phyloP scores from a whole-genome alignment of 176 grass and related monocot genomes.

The Tillandsia leiboldiana region DNA sequence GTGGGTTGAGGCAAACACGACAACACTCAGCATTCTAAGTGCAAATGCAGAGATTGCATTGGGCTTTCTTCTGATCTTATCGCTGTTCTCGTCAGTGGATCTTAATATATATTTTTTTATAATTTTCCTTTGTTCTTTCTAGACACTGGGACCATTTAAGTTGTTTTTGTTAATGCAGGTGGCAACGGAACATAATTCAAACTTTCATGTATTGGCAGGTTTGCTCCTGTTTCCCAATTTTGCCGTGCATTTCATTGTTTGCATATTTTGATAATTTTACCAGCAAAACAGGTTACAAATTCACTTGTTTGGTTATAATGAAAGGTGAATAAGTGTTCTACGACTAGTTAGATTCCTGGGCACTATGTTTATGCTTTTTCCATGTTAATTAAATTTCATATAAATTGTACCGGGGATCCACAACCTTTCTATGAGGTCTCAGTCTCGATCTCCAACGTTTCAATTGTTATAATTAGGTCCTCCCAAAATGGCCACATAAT shows the following conservation, averaged over 20 bases:
- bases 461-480: too few species aligned
- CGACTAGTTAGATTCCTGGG: too few species aligned
- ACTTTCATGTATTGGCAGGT: conserved; percentile 99
- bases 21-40: conserved; percentile 55
- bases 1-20: conserved; percentile 68
- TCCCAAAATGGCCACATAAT: too few species aligned
- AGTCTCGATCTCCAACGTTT: too few species aligned
- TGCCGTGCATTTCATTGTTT: background rate
- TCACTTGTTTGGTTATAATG: background rate
- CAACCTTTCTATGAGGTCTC: too few species aligned
- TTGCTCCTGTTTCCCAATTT: conserved; percentile 14
- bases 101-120: conserved; percentile 16
- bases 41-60: conserved; percentile 83
- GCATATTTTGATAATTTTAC: background rate
- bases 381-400: too few species aligned
- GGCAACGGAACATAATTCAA: conserved; percentile 76
- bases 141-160: background rate
- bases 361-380: too few species aligned
- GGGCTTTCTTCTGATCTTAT: conserved; percentile 78
- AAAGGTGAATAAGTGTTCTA: too few species aligned
- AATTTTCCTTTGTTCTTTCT: conserved; percentile 7
- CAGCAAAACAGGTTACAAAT: background rate
- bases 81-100: conserved; percentile 84
- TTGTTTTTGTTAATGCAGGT: conserved; percentile 48
- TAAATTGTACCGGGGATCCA: too few species aligned